Conservation (phyloP, 805 yeast species). For the Spathaspora gorwiae region DNA sequence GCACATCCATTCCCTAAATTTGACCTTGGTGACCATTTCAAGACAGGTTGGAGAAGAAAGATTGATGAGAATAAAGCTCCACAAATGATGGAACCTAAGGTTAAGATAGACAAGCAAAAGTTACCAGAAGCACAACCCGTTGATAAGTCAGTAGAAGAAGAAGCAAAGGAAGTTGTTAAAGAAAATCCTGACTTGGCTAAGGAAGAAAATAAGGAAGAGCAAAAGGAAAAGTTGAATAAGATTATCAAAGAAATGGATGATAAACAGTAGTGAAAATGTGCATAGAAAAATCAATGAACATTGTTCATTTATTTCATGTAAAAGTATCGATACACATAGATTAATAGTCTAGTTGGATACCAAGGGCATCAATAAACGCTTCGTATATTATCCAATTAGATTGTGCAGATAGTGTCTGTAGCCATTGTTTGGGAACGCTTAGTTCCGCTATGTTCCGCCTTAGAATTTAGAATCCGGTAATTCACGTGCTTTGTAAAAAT, state of each 20-base stretch:
- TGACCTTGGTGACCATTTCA: conserved; percentile 45
- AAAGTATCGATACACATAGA: too few relatives aligned
- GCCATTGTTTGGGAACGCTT: too few relatives aligned
- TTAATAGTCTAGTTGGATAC: too few relatives aligned
- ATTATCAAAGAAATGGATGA: conserved; percentile 11
- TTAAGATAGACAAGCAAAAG: conserved; percentile 21
- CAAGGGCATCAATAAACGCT: too few relatives aligned
- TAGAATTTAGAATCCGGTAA: too few relatives aligned
- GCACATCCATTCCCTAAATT: conserved; percentile 90
- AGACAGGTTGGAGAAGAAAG: conserved; percentile 58
- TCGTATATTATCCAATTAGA: too few relatives aligned
- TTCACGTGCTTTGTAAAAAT: too few relatives aligned
- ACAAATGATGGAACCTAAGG: conserved; percentile 10
- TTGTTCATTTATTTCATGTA: background rate
- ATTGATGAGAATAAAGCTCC: conserved; percentile 16
- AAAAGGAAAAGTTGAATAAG: conserved; percentile 21
- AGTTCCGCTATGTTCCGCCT: too few relatives aligned
- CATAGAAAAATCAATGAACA: background rate
- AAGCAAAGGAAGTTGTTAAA: conserved; percentile 28
- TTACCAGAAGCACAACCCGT: conserved; percentile 41
- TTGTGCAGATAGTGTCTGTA: too few relatives aligned
- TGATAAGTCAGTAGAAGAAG: conserved; percentile 32
- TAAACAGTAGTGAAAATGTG: background rate
- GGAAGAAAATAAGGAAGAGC: conserved; percentile 22
- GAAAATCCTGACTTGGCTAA: conserved; percentile 29